Evolutionary conservation across 2,329 filamentous ascomycete species (phyloP).

Genomic region (Annulohypoxylon truncatum): DNA sequence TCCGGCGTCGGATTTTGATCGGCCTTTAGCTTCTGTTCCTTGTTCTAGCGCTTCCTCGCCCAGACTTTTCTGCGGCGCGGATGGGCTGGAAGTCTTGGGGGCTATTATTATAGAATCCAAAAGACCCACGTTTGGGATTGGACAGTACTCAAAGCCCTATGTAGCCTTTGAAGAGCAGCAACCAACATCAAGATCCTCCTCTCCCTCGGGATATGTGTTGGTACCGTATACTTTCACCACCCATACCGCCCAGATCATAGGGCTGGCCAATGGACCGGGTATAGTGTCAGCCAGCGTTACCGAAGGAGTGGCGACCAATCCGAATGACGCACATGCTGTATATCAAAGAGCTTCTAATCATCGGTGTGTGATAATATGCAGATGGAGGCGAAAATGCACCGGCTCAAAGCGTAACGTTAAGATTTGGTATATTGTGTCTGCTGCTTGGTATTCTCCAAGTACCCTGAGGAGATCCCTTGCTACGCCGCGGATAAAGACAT

Average conservation of each 20-base stretch:
- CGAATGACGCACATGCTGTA: conserved; percentile 33
- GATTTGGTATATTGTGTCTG: neutral
- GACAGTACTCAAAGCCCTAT: conserved; percentile 17
- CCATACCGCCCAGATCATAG: conserved; percentile 32
- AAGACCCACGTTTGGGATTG: conserved; percentile 21
- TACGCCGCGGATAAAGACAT: neutral
- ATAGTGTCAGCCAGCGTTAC: conserved; percentile 29
- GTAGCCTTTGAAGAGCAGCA: conserved; percentile 21
- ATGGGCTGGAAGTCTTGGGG: conserved; percentile 30
- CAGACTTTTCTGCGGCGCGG: conserved; percentile 14
- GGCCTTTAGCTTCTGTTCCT: conserved; percentile 17
- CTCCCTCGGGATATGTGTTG: neutral
- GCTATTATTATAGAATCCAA: conserved; percentile 29
- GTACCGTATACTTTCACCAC: conserved; percentile 9
- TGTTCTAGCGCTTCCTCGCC: conserved; percentile 17
- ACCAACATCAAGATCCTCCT: conserved; percentile 34
- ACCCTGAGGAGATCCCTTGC: conserved; percentile 6
- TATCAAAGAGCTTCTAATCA: conserved; percentile 23
- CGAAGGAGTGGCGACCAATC: conserved; percentile 35
- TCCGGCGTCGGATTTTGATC: conserved; percentile 14
- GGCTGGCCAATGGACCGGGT: conserved; percentile 36
- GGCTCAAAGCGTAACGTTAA: neutral
- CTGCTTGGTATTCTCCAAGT: neutral
- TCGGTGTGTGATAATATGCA: conserved; percentile 14
- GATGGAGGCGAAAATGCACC: conserved; percentile 13